Base-by-base conservation (phyloP, 2,329 filamentous ascomycete species). In the Periconia sp. region DNA sequence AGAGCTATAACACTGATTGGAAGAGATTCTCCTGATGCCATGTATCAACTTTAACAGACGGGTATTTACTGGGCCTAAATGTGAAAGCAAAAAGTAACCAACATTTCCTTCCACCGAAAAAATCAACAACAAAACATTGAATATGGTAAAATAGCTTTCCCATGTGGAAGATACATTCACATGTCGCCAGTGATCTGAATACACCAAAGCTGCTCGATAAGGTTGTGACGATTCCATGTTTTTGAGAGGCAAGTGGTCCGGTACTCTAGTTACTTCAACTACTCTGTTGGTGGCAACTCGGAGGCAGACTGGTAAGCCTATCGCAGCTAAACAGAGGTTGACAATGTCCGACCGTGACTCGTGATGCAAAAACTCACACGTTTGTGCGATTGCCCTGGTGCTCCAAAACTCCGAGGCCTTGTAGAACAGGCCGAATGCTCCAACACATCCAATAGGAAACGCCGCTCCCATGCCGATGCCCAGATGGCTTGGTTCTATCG, bases 381-480 rank as follows among this genome's bases (percentile, higher is more conserved):
- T 43, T 47, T 47, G 49, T 43, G 14, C 17, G n/a, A 20, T 27
- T 40, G 18, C 33, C 17, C 17, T 35, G 19, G 41, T 48, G 61
- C 62, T 61, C 62, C 66, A 65, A 61, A 69, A 71, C 67, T 65
- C 66, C 67, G 56, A 53, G 62, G 61, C 59, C 62, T 63, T 56
- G 66, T 69, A 63, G 64, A 65, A 50, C 56, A 65, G 64, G 63
- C 65, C 60, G 58, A 56, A 70, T 70, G 66, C 66, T 59, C 53
- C 59, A 59, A 53, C 61, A 58, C 62, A 59, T 53, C 52, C 52
- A 53, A 49, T 54, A 56, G 52, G 41, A 57, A 64, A 73, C 72
- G 69, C 68, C 69, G 69, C 63, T 65, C 62, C 63, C 62, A 71
- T 72, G 69, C 69, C 67, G 61, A 68, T 65, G 64, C 63, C n/a